These are phyloP conservation scores for Xylariales sp. DNA, from an alignment of 2,329 filamentous ascomycete species.

Conservation along the genomic window DNA sequence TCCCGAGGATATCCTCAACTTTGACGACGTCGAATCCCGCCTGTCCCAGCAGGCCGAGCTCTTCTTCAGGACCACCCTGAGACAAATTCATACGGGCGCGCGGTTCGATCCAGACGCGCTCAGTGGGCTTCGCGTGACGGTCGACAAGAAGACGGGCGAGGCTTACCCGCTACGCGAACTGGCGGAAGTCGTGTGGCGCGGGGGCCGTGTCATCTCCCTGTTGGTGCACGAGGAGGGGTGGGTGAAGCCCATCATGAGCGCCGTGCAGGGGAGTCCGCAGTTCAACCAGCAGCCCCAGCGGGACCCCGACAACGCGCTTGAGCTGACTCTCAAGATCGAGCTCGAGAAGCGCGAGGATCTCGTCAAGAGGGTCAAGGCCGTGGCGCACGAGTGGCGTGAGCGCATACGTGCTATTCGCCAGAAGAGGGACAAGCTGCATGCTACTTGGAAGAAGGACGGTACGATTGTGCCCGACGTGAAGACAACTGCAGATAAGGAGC, in stretches of 20 bases:
- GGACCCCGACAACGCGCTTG: slow-evolving; percentile 68
- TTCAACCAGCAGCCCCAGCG: slow-evolving; percentile 72
- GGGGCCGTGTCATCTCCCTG: slow-evolving; percentile 54
- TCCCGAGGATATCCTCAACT: slow-evolving; percentile 60
- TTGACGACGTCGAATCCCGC: slow-evolving; percentile 60
- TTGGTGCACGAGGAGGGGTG: slow-evolving; percentile 56
- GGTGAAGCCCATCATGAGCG: slow-evolving; percentile 67
- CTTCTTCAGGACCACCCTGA: slow-evolving; percentile 57
- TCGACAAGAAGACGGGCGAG: slow-evolving; percentile 46
- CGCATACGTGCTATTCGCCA: slow-evolving; percentile 60
- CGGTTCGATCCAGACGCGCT: slow-evolving; percentile 64
- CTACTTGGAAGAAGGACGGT: slow-evolving; percentile 60
- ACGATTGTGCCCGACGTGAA: slow-evolving; percentile 58
- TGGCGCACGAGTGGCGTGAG: slow-evolving; percentile 63
- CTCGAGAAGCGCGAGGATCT: slow-evolving; percentile 62
- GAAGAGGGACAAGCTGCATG: slow-evolving; percentile 61
- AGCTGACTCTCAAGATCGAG: slow-evolving; percentile 67
- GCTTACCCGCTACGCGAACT: slow-evolving; percentile 66
- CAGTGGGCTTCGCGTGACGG: slow-evolving; percentile 57
- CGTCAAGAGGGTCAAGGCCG: slow-evolving; percentile 56
- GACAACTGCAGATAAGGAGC: slow-evolving; percentile 56
- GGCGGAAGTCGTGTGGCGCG: slow-evolving; percentile 64
- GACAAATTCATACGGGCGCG: slow-evolving; percentile 59
- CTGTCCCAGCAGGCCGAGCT: slow-evolving; percentile 56
- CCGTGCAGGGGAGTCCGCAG: slow-evolving; percentile 62